Evolutionary conservation across 495 filamentous ascomycete genomes (phyloP).

Genomic region (Pseudoneurospora amorphoporcata): DNA sequence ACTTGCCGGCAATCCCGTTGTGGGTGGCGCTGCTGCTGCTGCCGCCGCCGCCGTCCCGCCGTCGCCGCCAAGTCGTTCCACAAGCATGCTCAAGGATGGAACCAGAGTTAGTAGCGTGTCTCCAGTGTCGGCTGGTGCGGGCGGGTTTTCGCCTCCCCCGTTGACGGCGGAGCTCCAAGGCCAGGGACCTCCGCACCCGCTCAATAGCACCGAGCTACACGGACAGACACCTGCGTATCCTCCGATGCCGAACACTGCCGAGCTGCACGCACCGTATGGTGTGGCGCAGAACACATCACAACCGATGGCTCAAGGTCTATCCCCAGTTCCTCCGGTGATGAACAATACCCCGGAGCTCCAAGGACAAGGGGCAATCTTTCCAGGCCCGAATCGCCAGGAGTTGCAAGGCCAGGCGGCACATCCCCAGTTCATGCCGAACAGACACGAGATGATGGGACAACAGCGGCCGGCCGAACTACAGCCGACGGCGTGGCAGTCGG

Average conservation of each 20-base stretch:
- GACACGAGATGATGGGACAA: constrained; percentile 14
- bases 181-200: constrained; percentile 11
- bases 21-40: background rate
- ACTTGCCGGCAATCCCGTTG: constrained; percentile 17
- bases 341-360: constrained; percentile 7
- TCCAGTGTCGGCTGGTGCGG: constrained; percentile 23
- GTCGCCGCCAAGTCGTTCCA: constrained; percentile 20
- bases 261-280: constrained; percentile 7
- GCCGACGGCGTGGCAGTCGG: constrained; percentile 29
- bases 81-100: constrained; percentile 18
- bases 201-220: constrained; percentile 9
- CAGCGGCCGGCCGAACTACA: constrained; percentile 13
- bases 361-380: constrained; percentile 12
- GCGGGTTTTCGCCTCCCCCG: constrained; percentile 15
- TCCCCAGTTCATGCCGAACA: constrained; percentile 3
- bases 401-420: constrained; percentile 5
- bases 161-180: constrained; percentile 23
- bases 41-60: constrained; percentile 5
- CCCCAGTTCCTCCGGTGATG: background rate
- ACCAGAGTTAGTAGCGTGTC: constrained; percentile 24
- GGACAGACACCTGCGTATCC: constrained; percentile 9
- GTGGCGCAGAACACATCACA: background rate
- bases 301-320: background rate
- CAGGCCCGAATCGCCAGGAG: constrained; percentile 3
- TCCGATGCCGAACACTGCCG: constrained; percentile 7